Evolutionary conservation across 192 early-diverging fungal genomes (phyloP).

Genomic region (Dimargaris verticillata): DNA sequence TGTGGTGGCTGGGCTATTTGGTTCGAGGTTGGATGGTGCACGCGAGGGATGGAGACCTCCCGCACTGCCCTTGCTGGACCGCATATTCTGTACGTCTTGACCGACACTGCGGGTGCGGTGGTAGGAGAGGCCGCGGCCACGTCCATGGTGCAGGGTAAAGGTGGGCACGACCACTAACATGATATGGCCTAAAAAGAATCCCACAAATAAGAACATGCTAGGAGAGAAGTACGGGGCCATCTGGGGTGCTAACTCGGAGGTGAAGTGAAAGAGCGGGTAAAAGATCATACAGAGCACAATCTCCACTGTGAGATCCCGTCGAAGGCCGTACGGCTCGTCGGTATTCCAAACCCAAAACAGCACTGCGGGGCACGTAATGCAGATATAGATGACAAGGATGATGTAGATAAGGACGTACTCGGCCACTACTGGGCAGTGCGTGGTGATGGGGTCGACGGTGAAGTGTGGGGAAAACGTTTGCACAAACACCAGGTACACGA

Average conservation of each 20-base stretch:
- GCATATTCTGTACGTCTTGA: too few species aligned
- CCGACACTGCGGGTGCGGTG: too few species aligned
- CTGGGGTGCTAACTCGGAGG: too few species aligned
- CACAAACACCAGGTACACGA: constrained; percentile 11
- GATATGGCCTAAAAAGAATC: neutral
- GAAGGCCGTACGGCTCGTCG: constrained; percentile 8
- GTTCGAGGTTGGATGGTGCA: too few species aligned
- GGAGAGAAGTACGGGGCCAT: neutral
- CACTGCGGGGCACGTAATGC: neutral
- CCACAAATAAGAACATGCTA: constrained; percentile 4
- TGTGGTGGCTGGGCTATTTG: too few species aligned
- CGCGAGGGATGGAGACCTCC: too few species aligned
- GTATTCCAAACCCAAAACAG: constrained; percentile 8
- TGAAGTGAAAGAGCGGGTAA: neutral
- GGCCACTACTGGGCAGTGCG: neutral
- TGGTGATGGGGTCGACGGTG: neutral
- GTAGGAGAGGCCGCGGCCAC: too few species aligned
- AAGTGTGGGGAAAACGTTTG: constrained; percentile 7
- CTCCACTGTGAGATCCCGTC: constrained; percentile 1
- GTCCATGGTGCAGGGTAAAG: too few species aligned
- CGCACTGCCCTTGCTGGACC: too few species aligned
- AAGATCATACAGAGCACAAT: neutral
- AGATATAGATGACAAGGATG: constrained; percentile 1
- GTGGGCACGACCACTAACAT: constrained; percentile 5
- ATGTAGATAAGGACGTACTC: neutral